These are phyloP conservation scores for Calonectria fujianensis DNA, from an alignment of 2,329 filamentous ascomycete genomes.

Conservation along the genomic window DNA sequence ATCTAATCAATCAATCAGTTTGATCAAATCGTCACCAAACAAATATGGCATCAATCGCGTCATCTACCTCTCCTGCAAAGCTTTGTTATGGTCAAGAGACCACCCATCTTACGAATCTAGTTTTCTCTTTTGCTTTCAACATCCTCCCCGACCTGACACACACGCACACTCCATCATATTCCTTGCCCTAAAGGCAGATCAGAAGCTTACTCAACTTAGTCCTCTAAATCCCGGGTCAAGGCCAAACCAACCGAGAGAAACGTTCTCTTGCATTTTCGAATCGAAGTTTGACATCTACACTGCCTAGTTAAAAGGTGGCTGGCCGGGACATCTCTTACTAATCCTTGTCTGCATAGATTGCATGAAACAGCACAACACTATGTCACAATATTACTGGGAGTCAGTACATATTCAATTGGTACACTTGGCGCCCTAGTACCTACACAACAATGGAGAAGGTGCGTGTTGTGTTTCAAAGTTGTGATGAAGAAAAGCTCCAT, in stretches of 20 bases:
- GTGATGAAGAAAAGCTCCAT: neutral
- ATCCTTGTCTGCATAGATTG: neutral
- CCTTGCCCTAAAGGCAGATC: neutral
- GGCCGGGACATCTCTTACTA: neutral
- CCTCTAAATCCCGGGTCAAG: neutral
- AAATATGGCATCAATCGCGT: neutral
- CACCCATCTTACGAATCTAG: neutral
- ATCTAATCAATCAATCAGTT: constrained; percentile 34
- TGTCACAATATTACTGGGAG: neutral
- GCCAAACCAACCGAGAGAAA: neutral
- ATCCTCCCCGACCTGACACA: neutral
- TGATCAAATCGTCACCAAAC: neutral
- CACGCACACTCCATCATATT: neutral
- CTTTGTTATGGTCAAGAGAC: neutral
- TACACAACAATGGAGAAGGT: neutral
- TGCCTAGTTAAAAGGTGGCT: neutral
- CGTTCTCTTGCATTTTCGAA: neutral
- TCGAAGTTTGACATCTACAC: neutral
- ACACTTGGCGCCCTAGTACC: neutral
- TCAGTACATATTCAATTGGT: neutral
- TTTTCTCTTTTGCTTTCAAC: neutral
- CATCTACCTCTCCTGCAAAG: neutral
- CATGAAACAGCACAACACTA: neutral
- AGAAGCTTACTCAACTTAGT: neutral
- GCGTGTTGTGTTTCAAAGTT: neutral